A percentile compares a stretch with the other conserved stretches of the same genome.
Conservation (phyloP, 306 rosid genomes). For the Ziziphus jujuba region DNA sequence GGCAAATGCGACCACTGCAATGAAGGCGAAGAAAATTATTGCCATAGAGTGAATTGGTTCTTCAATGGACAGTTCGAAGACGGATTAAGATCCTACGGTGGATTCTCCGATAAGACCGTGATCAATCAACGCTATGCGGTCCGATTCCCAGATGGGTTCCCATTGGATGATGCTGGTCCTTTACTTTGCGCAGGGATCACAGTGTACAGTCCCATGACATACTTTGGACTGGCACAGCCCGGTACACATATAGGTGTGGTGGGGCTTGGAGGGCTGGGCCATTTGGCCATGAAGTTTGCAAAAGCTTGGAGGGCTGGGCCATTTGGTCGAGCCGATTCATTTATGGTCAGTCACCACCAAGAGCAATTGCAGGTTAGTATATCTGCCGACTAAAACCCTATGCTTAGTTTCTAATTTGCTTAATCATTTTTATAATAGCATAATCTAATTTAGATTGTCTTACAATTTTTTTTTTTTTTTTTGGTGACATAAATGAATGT, state of each 20-base stretch:
- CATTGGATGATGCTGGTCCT: neutral
- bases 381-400: too few species aligned
- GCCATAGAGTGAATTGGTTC: neutral
- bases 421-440: too few species aligned
- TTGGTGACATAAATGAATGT: too few species aligned
- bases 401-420: too few species aligned
- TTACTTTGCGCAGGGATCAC: conserved; percentile 13
- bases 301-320: too few species aligned
- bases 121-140: neutral
- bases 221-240: neutral
- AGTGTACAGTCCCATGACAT: conserved; percentile 14
- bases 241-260: neutral
- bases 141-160: neutral
- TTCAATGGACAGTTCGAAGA: neutral
- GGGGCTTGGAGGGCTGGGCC: conserved; percentile 5
- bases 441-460: too few species aligned
- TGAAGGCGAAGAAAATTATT: neutral
- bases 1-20: neutral
- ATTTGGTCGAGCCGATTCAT: conserved; percentile 6
- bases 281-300: neutral
- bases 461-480: too few species aligned
- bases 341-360: conserved; percentile 11
- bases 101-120: neutral
- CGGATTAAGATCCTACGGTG: neutral
- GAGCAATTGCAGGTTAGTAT: conserved; percentile 21